Evolutionary conservation across 371 early-diverging fungal species (phyloP).

Genomic region (Rhizopus arrhizus): DNA sequence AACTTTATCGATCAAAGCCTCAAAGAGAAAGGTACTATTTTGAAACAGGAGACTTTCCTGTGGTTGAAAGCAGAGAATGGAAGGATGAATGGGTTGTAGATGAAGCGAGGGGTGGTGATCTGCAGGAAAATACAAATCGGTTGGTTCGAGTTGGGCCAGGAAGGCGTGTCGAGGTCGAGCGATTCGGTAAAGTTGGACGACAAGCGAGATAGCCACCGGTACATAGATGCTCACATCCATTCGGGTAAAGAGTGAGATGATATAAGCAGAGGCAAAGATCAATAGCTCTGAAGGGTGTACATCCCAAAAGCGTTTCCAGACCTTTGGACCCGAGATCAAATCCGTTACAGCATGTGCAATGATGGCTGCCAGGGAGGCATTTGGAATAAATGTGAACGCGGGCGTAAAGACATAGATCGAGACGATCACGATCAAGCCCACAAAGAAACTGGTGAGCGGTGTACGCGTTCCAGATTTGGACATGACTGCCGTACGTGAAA

Average conservation of each 20-base stretch:
- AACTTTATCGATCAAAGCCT: slow-evolving; percentile 47
- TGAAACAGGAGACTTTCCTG: slow-evolving; percentile 75
- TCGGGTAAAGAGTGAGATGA: slow-evolving; percentile 63
- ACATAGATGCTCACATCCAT: slow-evolving; percentile 71
- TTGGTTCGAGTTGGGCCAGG: slow-evolving; percentile 19
- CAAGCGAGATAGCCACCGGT: slow-evolving; percentile 62
- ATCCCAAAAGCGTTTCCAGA: slow-evolving; percentile 49
- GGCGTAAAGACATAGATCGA: slow-evolving; percentile 78
- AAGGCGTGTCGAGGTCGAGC: slow-evolving; percentile 61
- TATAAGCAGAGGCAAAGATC: slow-evolving; percentile 38
- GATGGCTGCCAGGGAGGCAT: slow-evolving; percentile 74
- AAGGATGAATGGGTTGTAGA: slow-evolving; percentile 41
- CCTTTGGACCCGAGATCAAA: slow-evolving; percentile 57
- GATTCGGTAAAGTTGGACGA: slow-evolving; percentile 68
- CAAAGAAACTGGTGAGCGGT: slow-evolving; percentile 75
- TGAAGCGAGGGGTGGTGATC: slow-evolving; percentile 29
- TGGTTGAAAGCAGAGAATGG: slow-evolving; percentile 66
- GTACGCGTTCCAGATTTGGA: slow-evolving; percentile 70
- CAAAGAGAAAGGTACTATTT: slow-evolving; percentile 60
- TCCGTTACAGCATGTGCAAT: slow-evolving; percentile 73
- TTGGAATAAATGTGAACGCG: slow-evolving; percentile 83
- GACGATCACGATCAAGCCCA: slow-evolving; percentile 74
- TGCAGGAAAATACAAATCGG: slow-evolving; percentile 18
- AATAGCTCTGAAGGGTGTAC: slow-evolving; percentile 41
- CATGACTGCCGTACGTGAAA: slow-evolving; percentile 84